Percentiles rank a stretch among this genome's conserved stretches.
phyloP scores from a whole-genome alignment of 306 rosid species.

The Quercus ilex region DNA sequence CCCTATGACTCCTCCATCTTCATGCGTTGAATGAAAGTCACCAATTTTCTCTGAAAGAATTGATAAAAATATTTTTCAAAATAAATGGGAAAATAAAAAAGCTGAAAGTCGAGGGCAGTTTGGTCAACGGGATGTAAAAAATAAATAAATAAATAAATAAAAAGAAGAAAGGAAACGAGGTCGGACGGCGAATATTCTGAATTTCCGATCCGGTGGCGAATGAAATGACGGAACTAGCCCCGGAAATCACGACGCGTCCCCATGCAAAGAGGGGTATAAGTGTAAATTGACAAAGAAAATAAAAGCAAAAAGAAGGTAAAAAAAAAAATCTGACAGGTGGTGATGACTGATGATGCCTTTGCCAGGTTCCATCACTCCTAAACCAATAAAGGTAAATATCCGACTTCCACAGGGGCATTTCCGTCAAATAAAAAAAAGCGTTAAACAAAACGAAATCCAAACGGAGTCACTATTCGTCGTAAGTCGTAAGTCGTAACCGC shows the following conservation, averaged over 20 bases:
- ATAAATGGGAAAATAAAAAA: background rate
- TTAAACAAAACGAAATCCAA: background rate
- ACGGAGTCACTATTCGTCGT: background rate
- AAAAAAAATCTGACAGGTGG: constrained; percentile 20
- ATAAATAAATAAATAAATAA: no score
- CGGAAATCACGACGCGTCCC: background rate
- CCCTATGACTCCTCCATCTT: constrained; percentile 27
- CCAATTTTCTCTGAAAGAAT: constrained; percentile 15
- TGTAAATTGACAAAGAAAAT: background rate
- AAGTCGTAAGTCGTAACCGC: background rate
- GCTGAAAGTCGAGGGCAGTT: constrained; percentile 20
- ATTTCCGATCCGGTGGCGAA: background rate
- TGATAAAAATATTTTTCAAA: background rate
- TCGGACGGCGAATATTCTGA: no score
- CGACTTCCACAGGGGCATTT: constrained; percentile 16
- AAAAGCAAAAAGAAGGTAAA: constrained; percentile 13
- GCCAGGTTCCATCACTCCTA: background rate
- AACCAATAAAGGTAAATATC: constrained; percentile 23
- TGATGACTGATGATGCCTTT: background rate
- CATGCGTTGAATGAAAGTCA: constrained; percentile 49
- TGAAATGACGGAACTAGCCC: constrained; percentile 12
- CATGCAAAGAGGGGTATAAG: constrained; percentile 22
- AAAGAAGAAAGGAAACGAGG: no score
- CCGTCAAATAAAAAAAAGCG: constrained; percentile 19
- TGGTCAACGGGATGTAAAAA: background rate